phyloP scores from a whole-genome alignment of 768 basidiomycete genomes.

The Boletus coccyginus region DNA sequence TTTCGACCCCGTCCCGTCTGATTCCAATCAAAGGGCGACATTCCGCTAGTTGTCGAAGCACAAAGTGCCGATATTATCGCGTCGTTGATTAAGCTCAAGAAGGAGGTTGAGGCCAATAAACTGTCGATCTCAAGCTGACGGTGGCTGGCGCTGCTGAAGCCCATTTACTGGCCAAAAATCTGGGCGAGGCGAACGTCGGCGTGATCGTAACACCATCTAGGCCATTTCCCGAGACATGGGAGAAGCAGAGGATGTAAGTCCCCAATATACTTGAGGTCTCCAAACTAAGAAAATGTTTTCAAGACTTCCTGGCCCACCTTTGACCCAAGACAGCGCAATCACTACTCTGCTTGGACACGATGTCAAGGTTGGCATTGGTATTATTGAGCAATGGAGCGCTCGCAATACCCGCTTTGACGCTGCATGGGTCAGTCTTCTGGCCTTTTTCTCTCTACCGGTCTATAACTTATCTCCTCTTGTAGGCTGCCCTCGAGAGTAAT shows the following conservation, averaged over 20 bases:
- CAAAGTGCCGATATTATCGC: constrained; percentile 83
- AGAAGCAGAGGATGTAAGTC: constrained; percentile 39
- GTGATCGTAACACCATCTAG: constrained; percentile 66
- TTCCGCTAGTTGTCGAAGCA: constrained; percentile 74
- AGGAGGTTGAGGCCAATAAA: constrained; percentile 51
- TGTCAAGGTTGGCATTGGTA: constrained; percentile 71
- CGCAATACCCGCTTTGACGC: constrained; percentile 78
- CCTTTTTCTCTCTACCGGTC: constrained; percentile 17
- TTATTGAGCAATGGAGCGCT: constrained; percentile 65
- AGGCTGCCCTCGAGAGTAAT: constrained; percentile 41
- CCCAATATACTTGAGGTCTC: not conserved
- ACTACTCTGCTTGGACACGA: constrained; percentile 60
- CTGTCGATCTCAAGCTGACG: constrained; percentile 49
- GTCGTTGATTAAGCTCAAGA: constrained; percentile 66
- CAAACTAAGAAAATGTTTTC: constrained; percentile 6
- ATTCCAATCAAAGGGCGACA: constrained; percentile 45
- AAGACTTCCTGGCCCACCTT: constrained; percentile 31
- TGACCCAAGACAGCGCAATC: constrained; percentile 49
- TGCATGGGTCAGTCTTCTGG: constrained; percentile 61
- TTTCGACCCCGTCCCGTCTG: not conserved
- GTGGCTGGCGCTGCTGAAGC: constrained; percentile 69
- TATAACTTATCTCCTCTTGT: constrained; percentile 1
- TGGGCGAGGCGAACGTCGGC: constrained; percentile 65
- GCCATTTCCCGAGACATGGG: constrained; percentile 75
- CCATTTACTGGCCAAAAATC: constrained; percentile 67